Evolutionary conservation across 2,329 filamentous ascomycete species (phyloP), one percentile per base, ranked within the genome.

Genomic region (Eurotiales sp.): DNA sequence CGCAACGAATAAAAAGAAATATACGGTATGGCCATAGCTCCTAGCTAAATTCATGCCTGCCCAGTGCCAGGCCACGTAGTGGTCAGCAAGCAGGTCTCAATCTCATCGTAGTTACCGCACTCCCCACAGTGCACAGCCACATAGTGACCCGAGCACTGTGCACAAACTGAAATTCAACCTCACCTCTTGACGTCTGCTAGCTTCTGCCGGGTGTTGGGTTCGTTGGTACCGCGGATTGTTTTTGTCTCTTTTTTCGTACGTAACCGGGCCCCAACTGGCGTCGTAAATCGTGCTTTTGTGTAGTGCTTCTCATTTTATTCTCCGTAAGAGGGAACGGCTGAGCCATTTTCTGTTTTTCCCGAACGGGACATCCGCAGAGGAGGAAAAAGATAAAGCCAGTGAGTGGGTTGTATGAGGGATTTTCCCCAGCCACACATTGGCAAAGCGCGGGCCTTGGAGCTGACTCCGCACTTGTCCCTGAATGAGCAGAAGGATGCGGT

Each of bases 401-500:
- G 11, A n/a, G n/a, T n/a, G n/a, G n/a, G n/a, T n/a, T 55, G 49
- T 55, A 55, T 55, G 53, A 55, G 53, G 53, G 53, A 55, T 52
- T 55, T 55, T 55, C 49, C 53, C 50, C 53, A 51, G 49, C 53
- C 53, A 55, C 44, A 54, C 52, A 15, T 25, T 50, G 41, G 30
- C 27, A 36, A 29, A 36, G 25, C 22, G 25, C 25, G 25, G 25
- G 25, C 25, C 25, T 10, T 27, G 25, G 10, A 10, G 5, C 10
- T 27, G 25, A 27, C 25, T 27, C 25, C 10, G 25, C 25, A 27
- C 25, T 27, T 27, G 25, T 27, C 25, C 25, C 10, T n/a, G n/a
- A n/a, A n/a, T n/a, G n/a, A n/a, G n/a, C n/a, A n/a, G 25, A 27
- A 27, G 25, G 25, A 27, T 27, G 25, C 25, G n/a, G n/a, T n/a